Percentiles rank a stretch among this genome's conserved stretches.
Conservation (phyloP, 768 basidiomycete species). For the Melanogaster broomeanus region DNA sequence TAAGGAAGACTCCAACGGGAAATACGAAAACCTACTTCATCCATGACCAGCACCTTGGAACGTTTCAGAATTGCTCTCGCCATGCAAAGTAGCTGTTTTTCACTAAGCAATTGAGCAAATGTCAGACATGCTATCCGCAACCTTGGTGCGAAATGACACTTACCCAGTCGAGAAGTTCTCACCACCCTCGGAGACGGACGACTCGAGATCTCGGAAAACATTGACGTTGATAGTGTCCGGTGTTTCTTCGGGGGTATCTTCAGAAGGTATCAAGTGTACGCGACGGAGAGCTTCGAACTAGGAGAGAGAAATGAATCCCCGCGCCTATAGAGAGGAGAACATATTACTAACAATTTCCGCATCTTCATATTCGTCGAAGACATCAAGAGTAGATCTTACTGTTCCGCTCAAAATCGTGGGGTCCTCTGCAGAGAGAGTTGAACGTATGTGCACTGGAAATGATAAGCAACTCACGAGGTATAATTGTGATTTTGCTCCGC, state of each 20-base stretch:
- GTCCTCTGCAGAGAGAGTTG: slow-evolving; percentile 58
- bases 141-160: slow-evolving; percentile 13
- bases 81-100: slow-evolving; percentile 89
- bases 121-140: slow-evolving; percentile 1
- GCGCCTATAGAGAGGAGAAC: background rate
- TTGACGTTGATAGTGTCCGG: slow-evolving; percentile 61
- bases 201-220: slow-evolving; percentile 76
- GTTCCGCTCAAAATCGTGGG: slow-evolving; percentile 87
- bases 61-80: slow-evolving; percentile 82
- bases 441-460: background rate
- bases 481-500: slow-evolving; percentile 73
- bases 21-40: slow-evolving; percentile 53
- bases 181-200: slow-evolving; percentile 76
- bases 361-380: slow-evolving; percentile 86
- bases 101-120: slow-evolving; percentile 36
- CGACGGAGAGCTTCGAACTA: slow-evolving; percentile 84
- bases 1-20: background rate
- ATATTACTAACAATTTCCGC: slow-evolving; percentile 64
- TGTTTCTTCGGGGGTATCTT: slow-evolving; percentile 42
- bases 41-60: slow-evolving; percentile 81
- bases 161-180: slow-evolving; percentile 90
- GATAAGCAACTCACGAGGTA: slow-evolving; percentile 53
- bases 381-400: slow-evolving; percentile 77
- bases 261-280: slow-evolving; percentile 74
- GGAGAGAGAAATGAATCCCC: background rate